Percentiles rank a stretch among this genome's conserved stretches.
Evolutionary conservation across 805 yeast genomes (phyloP).

Genomic region (Candida loeiensis): DNA sequence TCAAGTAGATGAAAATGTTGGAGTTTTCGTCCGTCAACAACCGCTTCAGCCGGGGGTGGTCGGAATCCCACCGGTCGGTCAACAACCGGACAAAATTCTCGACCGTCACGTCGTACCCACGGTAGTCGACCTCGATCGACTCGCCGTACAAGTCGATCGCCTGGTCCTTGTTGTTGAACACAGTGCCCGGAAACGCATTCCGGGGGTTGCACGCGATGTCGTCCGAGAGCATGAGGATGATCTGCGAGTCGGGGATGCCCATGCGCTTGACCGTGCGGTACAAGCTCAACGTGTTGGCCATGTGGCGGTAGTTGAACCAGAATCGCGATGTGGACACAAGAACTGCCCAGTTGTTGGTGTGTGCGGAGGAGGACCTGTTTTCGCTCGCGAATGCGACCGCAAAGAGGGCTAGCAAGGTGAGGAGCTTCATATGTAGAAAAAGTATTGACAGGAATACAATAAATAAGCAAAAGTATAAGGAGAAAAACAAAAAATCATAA

Average conservation of each 20-base stretch:
- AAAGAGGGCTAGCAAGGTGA: no score
- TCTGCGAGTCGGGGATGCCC: constrained; percentile 97
- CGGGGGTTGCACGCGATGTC: constrained; percentile 97
- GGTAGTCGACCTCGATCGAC: constrained; percentile 89
- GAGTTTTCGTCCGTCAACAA: constrained; percentile 90
- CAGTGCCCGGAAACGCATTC: constrained; percentile 93
- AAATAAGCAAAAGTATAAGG: no score
- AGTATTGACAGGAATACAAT: no score
- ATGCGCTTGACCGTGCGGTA: constrained; percentile 93
- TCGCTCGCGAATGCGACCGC: neutral
- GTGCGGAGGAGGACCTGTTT: constrained; percentile 31
- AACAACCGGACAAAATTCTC: constrained; percentile 89
- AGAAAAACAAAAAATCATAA: no score
- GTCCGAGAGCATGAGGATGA: constrained; percentile 92
- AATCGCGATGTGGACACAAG: constrained; percentile 92
- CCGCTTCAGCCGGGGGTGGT: constrained; percentile 90
- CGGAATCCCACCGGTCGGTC: constrained; percentile 94
- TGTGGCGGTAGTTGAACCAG: constrained; percentile 98
- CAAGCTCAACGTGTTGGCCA: constrained; percentile 93
- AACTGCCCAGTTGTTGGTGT: constrained; percentile 79
- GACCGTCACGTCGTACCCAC: constrained; percentile 98
- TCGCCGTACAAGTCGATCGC: constrained; percentile 92
- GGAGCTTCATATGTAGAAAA: no score
- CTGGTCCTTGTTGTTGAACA: constrained; percentile 89
- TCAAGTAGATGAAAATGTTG: constrained; percentile 89